Conservation (phyloP, 495 filamentous ascomycete genomes). For the Aspergillus asperescens region DNA sequence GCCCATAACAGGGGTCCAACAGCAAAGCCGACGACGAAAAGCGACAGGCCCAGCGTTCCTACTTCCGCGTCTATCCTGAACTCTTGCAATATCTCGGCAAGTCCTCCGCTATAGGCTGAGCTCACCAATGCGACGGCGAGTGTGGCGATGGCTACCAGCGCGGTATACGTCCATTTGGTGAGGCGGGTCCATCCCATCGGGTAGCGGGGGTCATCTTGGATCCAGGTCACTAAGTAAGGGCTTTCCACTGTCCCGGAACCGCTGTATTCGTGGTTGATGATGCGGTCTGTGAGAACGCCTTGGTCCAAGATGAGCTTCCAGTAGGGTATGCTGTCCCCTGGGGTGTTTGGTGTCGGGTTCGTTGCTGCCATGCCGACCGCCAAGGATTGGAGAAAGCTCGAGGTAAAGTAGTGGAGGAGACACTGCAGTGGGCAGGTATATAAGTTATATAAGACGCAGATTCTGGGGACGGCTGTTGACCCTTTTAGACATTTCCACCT, state of each 20-base stretch:
- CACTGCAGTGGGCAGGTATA: too few species aligned
- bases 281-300: slow-evolving; percentile 47
- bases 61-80: slow-evolving; percentile 56
- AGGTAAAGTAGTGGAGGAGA: too few species aligned
- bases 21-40: slow-evolving; percentile 72
- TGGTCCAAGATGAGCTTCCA: slow-evolving; percentile 48
- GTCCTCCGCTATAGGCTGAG: slow-evolving; percentile 68
- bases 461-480: too few species aligned
- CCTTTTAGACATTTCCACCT: too few species aligned
- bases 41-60: slow-evolving; percentile 62
- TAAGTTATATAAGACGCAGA: too few species aligned
- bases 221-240: slow-evolving; percentile 69
- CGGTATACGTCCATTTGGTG: slow-evolving; percentile 51
- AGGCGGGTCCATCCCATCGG: slow-evolving; percentile 69
- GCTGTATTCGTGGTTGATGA: slow-evolving; percentile 55
- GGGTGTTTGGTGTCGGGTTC: too few species aligned
- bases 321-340: slow-evolving; percentile 33
- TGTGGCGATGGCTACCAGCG: slow-evolving; percentile 59
- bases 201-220: slow-evolving; percentile 65
- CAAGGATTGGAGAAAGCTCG: too few species aligned
- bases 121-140: slow-evolving; percentile 73
- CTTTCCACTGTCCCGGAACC: slow-evolving; percentile 68
- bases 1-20: slow-evolving; percentile 61
- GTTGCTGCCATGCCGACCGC: too few species aligned
- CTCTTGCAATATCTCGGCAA: slow-evolving; percentile 50